phyloP scores from a whole-genome alignment of 176 grass and related monocot genomes.

The Carex kokanica region DNA sequence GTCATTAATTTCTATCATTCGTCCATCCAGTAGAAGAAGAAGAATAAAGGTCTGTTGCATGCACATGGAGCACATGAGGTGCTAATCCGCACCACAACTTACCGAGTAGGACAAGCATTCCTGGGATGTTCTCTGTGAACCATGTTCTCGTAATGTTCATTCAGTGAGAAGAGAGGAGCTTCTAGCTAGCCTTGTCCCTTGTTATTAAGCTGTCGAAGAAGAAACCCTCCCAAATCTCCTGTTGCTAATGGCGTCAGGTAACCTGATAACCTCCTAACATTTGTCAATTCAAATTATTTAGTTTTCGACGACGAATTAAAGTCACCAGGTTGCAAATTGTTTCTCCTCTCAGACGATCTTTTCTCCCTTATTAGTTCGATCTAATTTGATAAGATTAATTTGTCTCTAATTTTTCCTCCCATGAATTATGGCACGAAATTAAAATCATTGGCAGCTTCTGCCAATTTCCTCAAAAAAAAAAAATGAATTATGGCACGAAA shows the following conservation, averaged over 20 bases:
- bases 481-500: background rate
- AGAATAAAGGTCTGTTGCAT: background rate
- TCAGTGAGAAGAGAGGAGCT: background rate
- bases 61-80: background rate
- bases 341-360: background rate
- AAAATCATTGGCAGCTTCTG: background rate
- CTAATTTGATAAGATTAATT: background rate
- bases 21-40: background rate
- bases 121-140: background rate
- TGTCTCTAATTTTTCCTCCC: background rate
- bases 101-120: background rate
- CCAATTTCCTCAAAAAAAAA: too few species aligned
- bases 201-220: conserved; percentile 7
- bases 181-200: background rate
- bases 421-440: conserved; percentile 1
- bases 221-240: background rate
- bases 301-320: background rate
- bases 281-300: background rate
- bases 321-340: background rate
- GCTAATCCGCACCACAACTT: background rate
- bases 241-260: conserved; percentile 20
- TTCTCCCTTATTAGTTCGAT: background rate
- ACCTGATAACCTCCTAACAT: background rate
- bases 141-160: background rate
- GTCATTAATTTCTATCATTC: background rate